Base-by-base conservation (phyloP, 2,329 filamentous ascomycete genomes). In the Ophiobolus disseminans region DNA sequence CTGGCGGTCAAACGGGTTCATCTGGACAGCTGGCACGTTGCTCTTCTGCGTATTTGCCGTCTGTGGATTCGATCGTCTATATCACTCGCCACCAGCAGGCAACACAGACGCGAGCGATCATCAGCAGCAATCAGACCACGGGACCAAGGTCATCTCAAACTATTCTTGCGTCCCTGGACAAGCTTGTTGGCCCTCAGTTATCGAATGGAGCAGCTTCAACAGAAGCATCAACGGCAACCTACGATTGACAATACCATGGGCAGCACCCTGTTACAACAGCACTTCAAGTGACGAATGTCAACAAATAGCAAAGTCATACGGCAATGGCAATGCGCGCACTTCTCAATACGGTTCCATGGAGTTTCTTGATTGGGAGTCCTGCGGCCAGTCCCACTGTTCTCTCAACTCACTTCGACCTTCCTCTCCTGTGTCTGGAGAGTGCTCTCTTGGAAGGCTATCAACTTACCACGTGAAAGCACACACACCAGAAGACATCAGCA, bases 161-260 rank as follows among this genome's bases (percentile, higher is more conserved):
- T 70, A 69, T 43, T 67, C 66, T 22, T 73, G 69, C 41, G 50
- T 57, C 47, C 75, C 74, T 2, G 63, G 63, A 5, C 69, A 76
- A 40, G 37, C 49, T 19, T 77, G 75, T 38, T 72, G 69, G 69
- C 68, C 68, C 10, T 63, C 60, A 1, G 28, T 46, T n/a, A 55
- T 6, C n/a, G 54, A 70, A 13, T 72, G 69, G 69, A 53, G 49
- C 11, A 35, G 53, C 4, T 72, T 72, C 58, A 71, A 72, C 32
- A 57, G 58, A 22, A 69, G 63, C 43, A 63, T 72, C 32, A 40
- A 53, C 23, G 69, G 69, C 17, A 60, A 62, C 17, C 56, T 72
- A 13, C 55, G 54, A 34, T 26, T 62, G 14, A 71, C 68, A 5
- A 42, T 66, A 35, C 69, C 68, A 13, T 70, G 66, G 63, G 69